phyloP scores from a whole-genome alignment of 1,139 yeast species.

The Nadsonia commutata region DNA sequence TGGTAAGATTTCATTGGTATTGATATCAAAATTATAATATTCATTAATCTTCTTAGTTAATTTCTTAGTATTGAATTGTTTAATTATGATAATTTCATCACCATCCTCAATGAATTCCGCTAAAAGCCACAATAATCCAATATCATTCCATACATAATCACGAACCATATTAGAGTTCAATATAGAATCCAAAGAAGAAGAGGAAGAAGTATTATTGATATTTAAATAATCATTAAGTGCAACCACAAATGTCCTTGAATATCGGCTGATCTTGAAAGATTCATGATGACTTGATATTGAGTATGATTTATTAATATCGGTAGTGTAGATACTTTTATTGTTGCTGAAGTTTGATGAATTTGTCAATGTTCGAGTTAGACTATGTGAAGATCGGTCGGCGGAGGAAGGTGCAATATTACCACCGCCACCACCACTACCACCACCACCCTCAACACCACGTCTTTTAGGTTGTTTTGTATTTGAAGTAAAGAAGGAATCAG shows the following conservation, averaged over 20 bases:
- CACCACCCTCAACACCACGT: neutral
- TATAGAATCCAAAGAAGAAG: conserved; percentile 14
- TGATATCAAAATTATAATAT: neutral
- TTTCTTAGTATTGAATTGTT: neutral
- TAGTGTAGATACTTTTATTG: neutral
- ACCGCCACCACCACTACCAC: neutral
- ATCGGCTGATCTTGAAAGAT: conserved; percentile 5
- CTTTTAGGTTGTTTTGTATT: neutral
- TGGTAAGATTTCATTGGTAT: neutral
- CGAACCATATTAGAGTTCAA: neutral
- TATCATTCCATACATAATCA: neutral
- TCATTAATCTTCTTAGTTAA: neutral
- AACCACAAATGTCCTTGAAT: conserved; percentile 13
- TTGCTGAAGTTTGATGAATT: neutral
- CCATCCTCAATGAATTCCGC: neutral
- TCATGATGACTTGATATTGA: neutral
- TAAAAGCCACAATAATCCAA: neutral
- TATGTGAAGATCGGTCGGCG: neutral
- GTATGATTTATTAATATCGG: neutral
- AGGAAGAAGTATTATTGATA: conserved; percentile 10
- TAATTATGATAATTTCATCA: neutral
- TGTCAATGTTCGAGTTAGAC: neutral
- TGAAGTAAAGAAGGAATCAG: neutral
- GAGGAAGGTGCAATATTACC: neutral
- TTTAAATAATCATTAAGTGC: conserved; percentile 11